Percentiles rank a stretch among this genome's conserved stretches.
These are phyloP conservation scores for Ustilago crameri DNA, from an alignment of 1,284 basidiomycete genomes.

Conservation along the genomic window DNA sequence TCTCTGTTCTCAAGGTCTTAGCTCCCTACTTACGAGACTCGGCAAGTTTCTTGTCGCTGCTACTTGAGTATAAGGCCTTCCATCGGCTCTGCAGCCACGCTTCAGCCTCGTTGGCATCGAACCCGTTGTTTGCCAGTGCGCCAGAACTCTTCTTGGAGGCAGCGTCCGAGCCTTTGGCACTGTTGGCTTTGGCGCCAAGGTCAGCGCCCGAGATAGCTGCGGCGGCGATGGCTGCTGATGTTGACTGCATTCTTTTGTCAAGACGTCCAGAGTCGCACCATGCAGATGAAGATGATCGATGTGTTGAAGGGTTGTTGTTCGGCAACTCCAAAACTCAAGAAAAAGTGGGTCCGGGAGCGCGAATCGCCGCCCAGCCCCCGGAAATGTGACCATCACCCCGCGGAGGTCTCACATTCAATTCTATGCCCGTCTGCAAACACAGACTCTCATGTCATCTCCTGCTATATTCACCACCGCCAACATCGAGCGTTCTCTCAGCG, in stretches of 20 bases:
- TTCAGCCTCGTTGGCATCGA: conserved; percentile 36
- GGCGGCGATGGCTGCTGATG: conserved; percentile 38
- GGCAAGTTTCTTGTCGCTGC: conserved; percentile 18
- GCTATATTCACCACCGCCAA: no score
- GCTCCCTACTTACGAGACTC: conserved; percentile 26
- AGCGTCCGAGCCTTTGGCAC: conserved; percentile 29
- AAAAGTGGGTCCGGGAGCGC: conserved; percentile 1
- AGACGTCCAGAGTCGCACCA: no score
- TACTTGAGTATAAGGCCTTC: conserved; percentile 25
- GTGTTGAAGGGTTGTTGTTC: neutral
- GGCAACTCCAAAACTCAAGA: neutral
- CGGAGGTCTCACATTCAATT: neutral
- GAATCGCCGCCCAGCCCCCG: neutral
- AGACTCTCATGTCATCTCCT: neutral
- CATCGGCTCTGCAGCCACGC: conserved; percentile 41
- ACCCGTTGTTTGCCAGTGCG: conserved; percentile 22
- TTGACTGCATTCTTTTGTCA: conserved; percentile 35
- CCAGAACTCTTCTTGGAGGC: conserved; percentile 19
- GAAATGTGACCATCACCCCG: neutral
- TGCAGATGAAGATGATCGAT: neutral
- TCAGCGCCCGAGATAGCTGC: conserved; percentile 42
- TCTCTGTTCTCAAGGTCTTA: neutral
- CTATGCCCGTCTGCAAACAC: neutral
- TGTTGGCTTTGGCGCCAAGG: conserved; percentile 36
- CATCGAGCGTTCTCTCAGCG: no score